A percentile compares a stretch with the other conserved stretches of the same genome.
Evolutionary conservation across 2,329 filamentous ascomycete genomes (phyloP).

Genomic region (Venturia oleaginea): DNA sequence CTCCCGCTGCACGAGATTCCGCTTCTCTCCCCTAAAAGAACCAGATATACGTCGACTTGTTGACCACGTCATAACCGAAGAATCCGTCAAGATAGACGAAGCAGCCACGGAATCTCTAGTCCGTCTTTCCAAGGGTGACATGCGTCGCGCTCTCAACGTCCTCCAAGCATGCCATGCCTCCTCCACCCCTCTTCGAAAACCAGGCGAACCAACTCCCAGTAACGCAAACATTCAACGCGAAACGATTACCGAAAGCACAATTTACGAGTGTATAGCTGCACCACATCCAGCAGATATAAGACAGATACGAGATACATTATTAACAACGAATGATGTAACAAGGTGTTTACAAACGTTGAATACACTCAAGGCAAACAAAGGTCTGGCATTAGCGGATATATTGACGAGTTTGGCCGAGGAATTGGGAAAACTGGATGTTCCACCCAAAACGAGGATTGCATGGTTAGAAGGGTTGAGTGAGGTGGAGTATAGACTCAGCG

Average conservation of each 20-base stretch:
- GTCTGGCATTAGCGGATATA: slow-evolving; percentile 87
- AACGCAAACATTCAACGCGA: slow-evolving; percentile 62
- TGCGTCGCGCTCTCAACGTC: slow-evolving; percentile 90
- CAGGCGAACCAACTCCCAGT: slow-evolving; percentile 37
- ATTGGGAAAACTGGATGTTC: slow-evolving; percentile 72
- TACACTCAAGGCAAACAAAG: slow-evolving; percentile 73
- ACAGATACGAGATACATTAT: slow-evolving; percentile 73
- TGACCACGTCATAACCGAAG: slow-evolving; percentile 81
- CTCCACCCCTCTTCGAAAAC: slow-evolving; percentile 51
- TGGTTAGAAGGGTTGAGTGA: slow-evolving; percentile 90
- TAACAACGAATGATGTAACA: slow-evolving; percentile 78
- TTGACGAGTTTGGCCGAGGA: slow-evolving; percentile 79
- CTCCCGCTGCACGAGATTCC: slow-evolving; percentile 87
- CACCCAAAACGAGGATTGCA: slow-evolving; percentile 73
- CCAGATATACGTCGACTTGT: slow-evolving; percentile 75
- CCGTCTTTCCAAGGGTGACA: slow-evolving; percentile 84
- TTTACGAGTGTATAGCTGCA: slow-evolving; percentile 95
- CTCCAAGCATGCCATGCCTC: slow-evolving; percentile 94
- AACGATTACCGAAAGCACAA: slow-evolving; percentile 80
- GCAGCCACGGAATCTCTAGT: slow-evolving; percentile 80
- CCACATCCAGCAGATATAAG: slow-evolving; percentile 83
- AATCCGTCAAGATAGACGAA: slow-evolving; percentile 71
- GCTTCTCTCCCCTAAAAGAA: slow-evolving; percentile 90
- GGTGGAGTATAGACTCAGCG: slow-evolving; percentile 83
- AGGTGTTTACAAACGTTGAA: slow-evolving; percentile 84